A percentile compares a stretch with the other conserved stretches of the same genome.
Evolutionary conservation across 2,329 filamentous ascomycete genomes (phyloP).

Genomic region (Acarospora socialis): DNA sequence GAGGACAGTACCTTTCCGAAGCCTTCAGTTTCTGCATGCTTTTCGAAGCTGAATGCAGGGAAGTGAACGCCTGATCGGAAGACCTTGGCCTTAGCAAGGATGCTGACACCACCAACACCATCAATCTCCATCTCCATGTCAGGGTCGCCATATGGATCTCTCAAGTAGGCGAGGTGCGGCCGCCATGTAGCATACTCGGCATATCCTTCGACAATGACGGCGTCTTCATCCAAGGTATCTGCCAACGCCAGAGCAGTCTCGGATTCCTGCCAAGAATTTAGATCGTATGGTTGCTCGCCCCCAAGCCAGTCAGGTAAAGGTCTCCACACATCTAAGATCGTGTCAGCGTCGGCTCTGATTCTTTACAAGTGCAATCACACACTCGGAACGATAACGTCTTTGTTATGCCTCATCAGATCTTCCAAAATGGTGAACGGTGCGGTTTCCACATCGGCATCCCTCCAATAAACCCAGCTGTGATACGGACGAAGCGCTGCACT

Average conservation of each 20-base stretch:
- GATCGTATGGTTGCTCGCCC: constrained; percentile 92
- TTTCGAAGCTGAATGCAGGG: constrained; percentile 95
- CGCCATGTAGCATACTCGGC: constrained; percentile 98
- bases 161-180: constrained; percentile 88
- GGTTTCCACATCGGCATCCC: constrained; percentile 95
- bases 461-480: constrained; percentile 99
- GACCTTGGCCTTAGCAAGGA: constrained; percentile 87
- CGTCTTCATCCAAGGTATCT: constrained; percentile 91
- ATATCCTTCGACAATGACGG: constrained; percentile 96
- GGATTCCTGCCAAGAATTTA: constrained; percentile 99
- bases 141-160: constrained; percentile 91
- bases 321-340: constrained; percentile 70
- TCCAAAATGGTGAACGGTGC: constrained; percentile 93
- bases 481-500: constrained; percentile 86
- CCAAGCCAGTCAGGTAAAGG: constrained; percentile 98
- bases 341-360: constrained; percentile 19
- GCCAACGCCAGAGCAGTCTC: constrained; percentile 88
- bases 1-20: constrained; percentile 71
- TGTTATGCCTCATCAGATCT: constrained; percentile 97
- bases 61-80: constrained; percentile 95
- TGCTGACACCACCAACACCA: constrained; percentile 92
- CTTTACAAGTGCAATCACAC: constrained; percentile 30
- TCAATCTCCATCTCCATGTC: constrained; percentile 99
- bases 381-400: constrained; percentile 98
- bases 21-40: constrained; percentile 94